Conservation (phyloP, 768 basidiomycete species). For the Suillus clintonianus region DNA sequence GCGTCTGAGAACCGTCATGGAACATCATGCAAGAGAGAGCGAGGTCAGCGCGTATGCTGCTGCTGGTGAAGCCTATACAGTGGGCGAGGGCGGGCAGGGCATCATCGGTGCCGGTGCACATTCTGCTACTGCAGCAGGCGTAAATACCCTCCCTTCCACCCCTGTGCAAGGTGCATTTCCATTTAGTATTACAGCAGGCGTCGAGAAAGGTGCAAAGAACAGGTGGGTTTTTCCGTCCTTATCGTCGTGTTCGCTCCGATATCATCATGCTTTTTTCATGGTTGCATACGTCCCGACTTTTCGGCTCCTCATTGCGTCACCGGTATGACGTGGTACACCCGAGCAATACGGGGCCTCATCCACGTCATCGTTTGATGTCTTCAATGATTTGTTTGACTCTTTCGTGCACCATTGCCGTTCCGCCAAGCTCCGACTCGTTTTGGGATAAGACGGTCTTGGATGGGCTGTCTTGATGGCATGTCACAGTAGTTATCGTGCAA, state of each 20-base stretch:
- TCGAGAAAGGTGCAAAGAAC: slow-evolving; percentile 94
- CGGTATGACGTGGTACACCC: slow-evolving; percentile 1
- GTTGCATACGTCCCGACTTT: not conserved
- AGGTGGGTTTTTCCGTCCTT: slow-evolving; percentile 47
- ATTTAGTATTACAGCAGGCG: slow-evolving; percentile 92
- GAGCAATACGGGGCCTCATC: not conserved
- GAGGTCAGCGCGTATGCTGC: slow-evolving; percentile 14
- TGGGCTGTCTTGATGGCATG: not conserved
- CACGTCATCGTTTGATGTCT: not conserved
- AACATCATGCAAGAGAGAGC: slow-evolving; percentile 77
- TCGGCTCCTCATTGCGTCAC: not conserved
- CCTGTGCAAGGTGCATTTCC: slow-evolving; percentile 50
- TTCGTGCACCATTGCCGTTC: not conserved
- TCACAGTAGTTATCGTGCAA: not conserved
- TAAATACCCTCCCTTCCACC: slow-evolving; percentile 19
- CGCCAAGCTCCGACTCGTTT: not conserved
- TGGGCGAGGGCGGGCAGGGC: not conserved
- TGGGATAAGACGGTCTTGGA: not conserved
- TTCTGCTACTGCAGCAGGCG: not conserved
- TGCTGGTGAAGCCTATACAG: slow-evolving; percentile 10
- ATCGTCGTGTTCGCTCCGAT: not conserved
- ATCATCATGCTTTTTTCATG: not conserved
- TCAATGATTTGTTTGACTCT: not conserved
- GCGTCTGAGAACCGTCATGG: slow-evolving; percentile 87
- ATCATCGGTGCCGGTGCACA: not conserved